Percentiles rank a stretch among this genome's conserved stretches.
Evolutionary conservation across 495 filamentous ascomycete species (phyloP).

Genomic region (Parathielavia hyrcaniae): DNA sequence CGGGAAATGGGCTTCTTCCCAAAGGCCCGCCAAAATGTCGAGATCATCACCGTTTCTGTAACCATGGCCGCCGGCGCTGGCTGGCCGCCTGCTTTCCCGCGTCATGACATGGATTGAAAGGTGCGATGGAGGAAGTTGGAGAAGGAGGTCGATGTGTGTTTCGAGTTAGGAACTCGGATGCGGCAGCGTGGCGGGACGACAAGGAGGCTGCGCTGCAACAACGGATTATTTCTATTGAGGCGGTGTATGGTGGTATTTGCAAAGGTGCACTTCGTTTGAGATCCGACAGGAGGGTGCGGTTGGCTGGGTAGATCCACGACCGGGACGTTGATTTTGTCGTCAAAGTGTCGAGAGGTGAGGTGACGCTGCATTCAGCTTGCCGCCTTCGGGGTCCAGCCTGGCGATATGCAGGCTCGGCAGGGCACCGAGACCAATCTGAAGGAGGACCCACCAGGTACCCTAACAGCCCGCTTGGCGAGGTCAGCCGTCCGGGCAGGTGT

Average conservation of each 20-base stretch:
- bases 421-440: background rate
- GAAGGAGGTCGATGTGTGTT: background rate
- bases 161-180: background rate
- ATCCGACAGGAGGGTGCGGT: background rate
- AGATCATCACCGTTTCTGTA: conserved; percentile 21
- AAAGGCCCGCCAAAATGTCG: conserved; percentile 44
- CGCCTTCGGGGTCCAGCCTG: conserved; percentile 2
- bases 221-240: background rate
- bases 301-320: background rate
- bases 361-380: conserved; percentile 11
- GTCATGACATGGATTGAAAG: conserved; percentile 47
- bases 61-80: conserved; percentile 20
- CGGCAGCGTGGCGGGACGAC: background rate
- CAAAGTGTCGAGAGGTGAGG: background rate
- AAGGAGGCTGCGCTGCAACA: background rate
- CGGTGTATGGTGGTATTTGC: background rate
- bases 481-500: too few species aligned
- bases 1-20: conserved; percentile 47
- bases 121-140: background rate
- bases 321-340: background rate
- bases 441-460: conserved; percentile 1
- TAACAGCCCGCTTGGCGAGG: too few species aligned
- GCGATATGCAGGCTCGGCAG: background rate
- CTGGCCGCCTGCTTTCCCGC: conserved; percentile 41
- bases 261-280: background rate